A percentile compares a stretch with the other conserved stretches of the same genome.
Evolutionary conservation across 345 rosid species (phyloP).

Genomic region (Turritis glabra): DNA sequence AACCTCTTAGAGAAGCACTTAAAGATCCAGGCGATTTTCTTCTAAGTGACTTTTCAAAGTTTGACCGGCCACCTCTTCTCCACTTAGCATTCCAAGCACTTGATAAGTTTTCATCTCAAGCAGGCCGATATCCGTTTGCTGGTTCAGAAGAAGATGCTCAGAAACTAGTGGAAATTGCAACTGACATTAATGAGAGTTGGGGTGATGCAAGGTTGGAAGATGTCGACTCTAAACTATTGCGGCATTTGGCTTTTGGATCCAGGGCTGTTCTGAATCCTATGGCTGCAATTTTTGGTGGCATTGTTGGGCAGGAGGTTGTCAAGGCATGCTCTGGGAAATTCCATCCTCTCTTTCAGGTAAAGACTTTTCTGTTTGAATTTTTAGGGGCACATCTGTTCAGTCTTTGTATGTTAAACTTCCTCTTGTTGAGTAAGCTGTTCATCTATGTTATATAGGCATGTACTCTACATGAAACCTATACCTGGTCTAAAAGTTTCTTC

Average conservation of each 20-base stretch:
- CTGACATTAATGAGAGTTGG: slow-evolving; percentile 52
- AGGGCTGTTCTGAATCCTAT: slow-evolving; percentile 91
- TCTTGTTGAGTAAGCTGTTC: background rate
- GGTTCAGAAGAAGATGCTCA: slow-evolving; percentile 90
- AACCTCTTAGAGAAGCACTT: slow-evolving; percentile 58
- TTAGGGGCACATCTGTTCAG: slow-evolving; percentile 7
- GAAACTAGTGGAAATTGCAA: slow-evolving; percentile 58
- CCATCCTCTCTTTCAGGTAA: slow-evolving; percentile 89
- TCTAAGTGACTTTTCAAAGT: slow-evolving; percentile 71
- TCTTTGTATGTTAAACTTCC: slow-evolving; percentile 1
- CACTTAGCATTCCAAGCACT: slow-evolving; percentile 74
- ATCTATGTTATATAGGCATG: background rate
- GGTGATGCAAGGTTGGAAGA: slow-evolving; percentile 69
- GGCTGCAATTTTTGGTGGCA: slow-evolving; percentile 97
- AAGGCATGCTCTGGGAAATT: slow-evolving; percentile 96
- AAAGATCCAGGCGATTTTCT: slow-evolving; percentile 72
- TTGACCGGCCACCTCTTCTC: slow-evolving; percentile 66
- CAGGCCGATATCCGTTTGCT: slow-evolving; percentile 62
- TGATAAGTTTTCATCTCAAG: slow-evolving; percentile 53
- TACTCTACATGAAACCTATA: background rate
- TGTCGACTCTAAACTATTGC: slow-evolving; percentile 60
- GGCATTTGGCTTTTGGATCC: slow-evolving; percentile 80
- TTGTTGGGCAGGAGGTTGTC: slow-evolving; percentile 89
- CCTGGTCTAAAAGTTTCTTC: background rate
- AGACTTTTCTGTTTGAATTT: background rate